A percentile compares a stretch with the other conserved stretches of the same genome.
These are phyloP conservation scores for Phytopythium litorale DNA, from an alignment of 352 stramenopile genomes.

Conservation along the genomic window DNA sequence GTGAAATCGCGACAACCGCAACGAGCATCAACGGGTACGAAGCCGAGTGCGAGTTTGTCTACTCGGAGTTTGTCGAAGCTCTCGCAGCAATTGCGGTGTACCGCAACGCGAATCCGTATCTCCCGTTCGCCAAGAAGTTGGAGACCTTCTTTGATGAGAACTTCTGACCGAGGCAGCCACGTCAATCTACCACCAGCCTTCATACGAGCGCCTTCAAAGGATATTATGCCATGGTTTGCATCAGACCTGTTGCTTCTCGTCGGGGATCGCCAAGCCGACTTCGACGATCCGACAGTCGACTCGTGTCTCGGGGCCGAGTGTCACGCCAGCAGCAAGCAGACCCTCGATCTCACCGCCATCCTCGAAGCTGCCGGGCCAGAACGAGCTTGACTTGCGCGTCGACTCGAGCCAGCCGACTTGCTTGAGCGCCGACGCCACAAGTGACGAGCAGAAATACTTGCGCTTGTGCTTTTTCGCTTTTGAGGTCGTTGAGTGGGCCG, in stretches of 20 bases:
- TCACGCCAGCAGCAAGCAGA: constrained; percentile 37
- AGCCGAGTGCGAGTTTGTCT: constrained; percentile 71
- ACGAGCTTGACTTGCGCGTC: constrained; percentile 64
- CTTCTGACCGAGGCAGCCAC: constrained; percentile 25
- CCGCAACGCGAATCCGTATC: constrained; percentile 75
- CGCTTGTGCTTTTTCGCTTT: constrained; percentile 28
- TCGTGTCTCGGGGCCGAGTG: constrained; percentile 50
- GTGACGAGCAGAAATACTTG: constrained; percentile 86
- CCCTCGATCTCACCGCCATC: constrained; percentile 71
- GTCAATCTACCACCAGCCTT: too few relatives aligned
- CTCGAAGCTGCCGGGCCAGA: constrained; percentile 84
- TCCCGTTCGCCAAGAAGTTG: constrained; percentile 70
- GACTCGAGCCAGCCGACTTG: constrained; percentile 75
- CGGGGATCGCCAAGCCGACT: constrained; percentile 55
- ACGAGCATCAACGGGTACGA: constrained; percentile 48
- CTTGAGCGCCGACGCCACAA: constrained; percentile 75
- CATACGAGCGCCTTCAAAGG: neutral
- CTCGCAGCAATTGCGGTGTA: constrained; percentile 67
- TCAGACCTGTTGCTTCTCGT: constrained; percentile 13
- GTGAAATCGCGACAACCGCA: constrained; percentile 33
- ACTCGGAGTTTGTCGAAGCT: constrained; percentile 75
- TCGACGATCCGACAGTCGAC: constrained; percentile 84
- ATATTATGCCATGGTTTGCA: neutral
- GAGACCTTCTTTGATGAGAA: constrained; percentile 77
- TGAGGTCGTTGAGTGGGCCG: neutral